Evolutionary conservation across 495 filamentous ascomycete genomes (phyloP), one percentile per base, ranked within the genome.

Genomic region (Talaromyces adpressus): DNA sequence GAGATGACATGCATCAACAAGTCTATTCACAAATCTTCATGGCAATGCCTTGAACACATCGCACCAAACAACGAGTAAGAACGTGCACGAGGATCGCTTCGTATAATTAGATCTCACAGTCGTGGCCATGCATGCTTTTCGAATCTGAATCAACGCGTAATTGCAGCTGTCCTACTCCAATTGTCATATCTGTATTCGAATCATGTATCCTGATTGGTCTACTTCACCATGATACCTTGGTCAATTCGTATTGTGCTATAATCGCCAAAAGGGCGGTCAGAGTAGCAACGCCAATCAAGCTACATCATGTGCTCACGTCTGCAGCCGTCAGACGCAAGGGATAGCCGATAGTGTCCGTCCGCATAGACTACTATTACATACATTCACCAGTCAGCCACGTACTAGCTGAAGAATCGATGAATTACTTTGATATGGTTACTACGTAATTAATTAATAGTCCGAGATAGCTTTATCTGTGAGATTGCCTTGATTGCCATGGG

Each of bases 281-380:
- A 58, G 56, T 18, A 4, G 56, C 14, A 16, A 32, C 56, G 14
- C 56, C 56, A 58, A 58, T 34, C 56, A 58, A 36, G n/a, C 30
- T 32, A 16, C 56, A 36, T 36, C 56, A 58, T 58, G 56, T 58
- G 56, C 30, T 18, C 56, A 30, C 52, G 7, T 56, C 52, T 56
- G 52, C 52, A 56, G 52, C 52, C 9, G 52, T 56, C 22, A 29
- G 56, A 58, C 56, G 56, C 56, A 58, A 58, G 56, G 56, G 56
- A 58, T 58, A 49, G 56, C 56, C 30, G 23, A 34, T 23, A 58
- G 27, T 36, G 30, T 18, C 30, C 56, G 56, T 54, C 51, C 51
- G 51, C 14, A 25, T 16, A 27, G 45, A 20, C 36, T 41, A 2
- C 36, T 41, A 41, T 41, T 41, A 16, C 36, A 41, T 41, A 41